Percentiles rank a stretch among this genome's conserved stretches.
These are phyloP conservation scores for Neurospora sp. DNA, from an alignment of 2,329 filamentous ascomycete species.

Conservation along the genomic window DNA sequence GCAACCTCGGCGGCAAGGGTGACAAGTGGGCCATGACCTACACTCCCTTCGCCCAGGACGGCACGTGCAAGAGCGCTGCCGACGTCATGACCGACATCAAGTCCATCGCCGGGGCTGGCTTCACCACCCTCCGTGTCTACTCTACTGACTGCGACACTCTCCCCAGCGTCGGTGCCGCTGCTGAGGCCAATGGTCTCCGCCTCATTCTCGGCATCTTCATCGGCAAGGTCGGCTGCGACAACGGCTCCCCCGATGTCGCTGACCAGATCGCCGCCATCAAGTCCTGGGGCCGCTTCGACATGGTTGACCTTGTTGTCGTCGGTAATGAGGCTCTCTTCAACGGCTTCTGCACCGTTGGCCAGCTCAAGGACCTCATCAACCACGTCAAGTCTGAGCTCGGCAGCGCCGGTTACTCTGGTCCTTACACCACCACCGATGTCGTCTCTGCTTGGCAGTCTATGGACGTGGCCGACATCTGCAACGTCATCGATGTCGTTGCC, in stretches of 20 bases:
- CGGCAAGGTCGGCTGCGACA: conserved; percentile 51
- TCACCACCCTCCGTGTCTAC: conserved; percentile 72
- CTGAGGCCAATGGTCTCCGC: conserved; percentile 56
- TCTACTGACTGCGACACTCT: conserved; percentile 84
- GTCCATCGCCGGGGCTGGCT: conserved; percentile 54
- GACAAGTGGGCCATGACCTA: conserved; percentile 69
- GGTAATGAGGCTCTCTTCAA: conserved; percentile 88
- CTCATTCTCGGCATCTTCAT: conserved; percentile 87
- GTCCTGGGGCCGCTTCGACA: conserved; percentile 62
- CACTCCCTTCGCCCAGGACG: conserved; percentile 57
- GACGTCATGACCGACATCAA: conserved; percentile 52
- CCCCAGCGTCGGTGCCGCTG: conserved; percentile 62
- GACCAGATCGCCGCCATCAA: conserved; percentile 67
- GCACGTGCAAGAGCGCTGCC: conserved; percentile 54
- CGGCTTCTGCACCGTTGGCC: conserved; percentile 50
- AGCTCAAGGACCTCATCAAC: conserved; percentile 63
- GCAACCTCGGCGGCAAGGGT: conserved; percentile 30
- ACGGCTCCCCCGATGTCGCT: conserved; percentile 50
- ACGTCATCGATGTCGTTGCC: conserved; percentile 65
- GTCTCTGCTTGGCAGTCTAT: conserved; percentile 64
- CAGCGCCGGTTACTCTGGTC: conserved; percentile 58
- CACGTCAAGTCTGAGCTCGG: conserved; percentile 55
- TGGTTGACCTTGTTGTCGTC: conserved; percentile 72
- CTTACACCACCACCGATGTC: conserved; percentile 78
- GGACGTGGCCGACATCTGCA: conserved; percentile 56